A percentile compares a stretch with the other conserved stretches of the same genome.
These are phyloP conservation scores for Sugiyamaella mastotermitis DNA, from an alignment of 805 yeast species.

Conservation along the genomic window DNA sequence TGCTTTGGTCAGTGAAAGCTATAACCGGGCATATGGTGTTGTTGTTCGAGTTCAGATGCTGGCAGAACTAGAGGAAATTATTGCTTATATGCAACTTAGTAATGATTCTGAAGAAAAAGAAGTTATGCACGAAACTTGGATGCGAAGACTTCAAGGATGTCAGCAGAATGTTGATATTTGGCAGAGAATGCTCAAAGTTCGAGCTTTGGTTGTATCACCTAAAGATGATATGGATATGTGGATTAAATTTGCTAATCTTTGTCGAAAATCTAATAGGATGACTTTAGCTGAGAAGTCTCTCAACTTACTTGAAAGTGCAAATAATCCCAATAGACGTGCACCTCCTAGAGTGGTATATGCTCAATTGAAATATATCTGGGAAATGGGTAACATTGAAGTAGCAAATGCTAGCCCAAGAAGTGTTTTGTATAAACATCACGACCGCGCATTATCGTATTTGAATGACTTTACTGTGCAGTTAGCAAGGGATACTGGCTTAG, in stretches of 20 bases:
- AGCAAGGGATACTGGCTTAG: slow-evolving; percentile 81
- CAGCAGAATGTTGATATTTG: slow-evolving; percentile 98
- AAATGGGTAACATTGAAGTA: slow-evolving; percentile 84
- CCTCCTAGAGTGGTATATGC: slow-evolving; percentile 98
- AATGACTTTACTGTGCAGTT: slow-evolving; percentile 87
- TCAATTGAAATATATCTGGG: slow-evolving; percentile 95
- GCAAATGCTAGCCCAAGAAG: too few species aligned
- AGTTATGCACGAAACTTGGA: slow-evolving; percentile 88
- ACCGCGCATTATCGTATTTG: slow-evolving; percentile 78
- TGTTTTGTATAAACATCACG: too few species aligned
- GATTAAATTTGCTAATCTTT: slow-evolving; percentile 95
- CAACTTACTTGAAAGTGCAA: slow-evolving; percentile 61
- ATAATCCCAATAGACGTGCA: slow-evolving; percentile 49
- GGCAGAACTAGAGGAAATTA: slow-evolving; percentile 93
- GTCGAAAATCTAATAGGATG: slow-evolving; percentile 88
- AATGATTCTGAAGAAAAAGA: slow-evolving; percentile 67
- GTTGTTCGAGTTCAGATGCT: slow-evolving; percentile 96
- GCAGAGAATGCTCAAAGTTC: slow-evolving; percentile 90
- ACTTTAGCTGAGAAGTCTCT: slow-evolving; percentile 90
- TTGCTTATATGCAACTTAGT: slow-evolving; percentile 78
- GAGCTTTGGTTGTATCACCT: slow-evolving; percentile 90
- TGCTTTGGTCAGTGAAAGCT: slow-evolving; percentile 91
- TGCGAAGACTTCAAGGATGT: slow-evolving; percentile 83
- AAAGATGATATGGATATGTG: slow-evolving; percentile 96
- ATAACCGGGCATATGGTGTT: slow-evolving; percentile 93